phyloP scores from a whole-genome alignment of 805 yeast genomes.

The Ogataea dorogensis region DNA sequence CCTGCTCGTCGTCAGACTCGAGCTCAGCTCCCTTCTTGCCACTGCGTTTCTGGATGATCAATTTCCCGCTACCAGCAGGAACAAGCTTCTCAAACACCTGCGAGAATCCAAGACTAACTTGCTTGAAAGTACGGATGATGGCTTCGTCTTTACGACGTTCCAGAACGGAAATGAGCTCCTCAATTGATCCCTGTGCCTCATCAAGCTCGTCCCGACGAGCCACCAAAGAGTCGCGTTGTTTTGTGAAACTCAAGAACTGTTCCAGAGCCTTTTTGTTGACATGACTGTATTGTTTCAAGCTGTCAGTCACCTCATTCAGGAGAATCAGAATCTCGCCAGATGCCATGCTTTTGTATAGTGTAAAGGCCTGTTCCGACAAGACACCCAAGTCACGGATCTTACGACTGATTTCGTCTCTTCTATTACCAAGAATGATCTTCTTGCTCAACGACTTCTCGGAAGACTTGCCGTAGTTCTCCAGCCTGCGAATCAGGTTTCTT shows the following conservation, averaged over 20 bases:
- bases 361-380: conserved; percentile 80
- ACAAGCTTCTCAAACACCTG: conserved; percentile 78
- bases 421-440: conserved; percentile 53
- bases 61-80: conserved; percentile 75
- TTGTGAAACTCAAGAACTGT: conserved; percentile 70
- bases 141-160: conserved; percentile 82
- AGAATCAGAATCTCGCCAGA: conserved; percentile 54
- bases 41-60: conserved; percentile 57
- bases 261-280: conserved; percentile 89
- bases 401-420: conserved; percentile 70
- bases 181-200: conserved; percentile 68
- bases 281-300: conserved; percentile 63
- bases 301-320: conserved; percentile 54
- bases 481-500: conserved; percentile 45
- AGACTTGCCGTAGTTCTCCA: conserved; percentile 61
- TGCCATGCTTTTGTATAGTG: conserved; percentile 38
- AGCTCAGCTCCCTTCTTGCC: conserved; percentile 13
- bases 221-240: conserved; percentile 65
- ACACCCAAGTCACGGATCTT: conserved; percentile 85
- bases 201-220: conserved; percentile 68
- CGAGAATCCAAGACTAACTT: conserved; percentile 70
- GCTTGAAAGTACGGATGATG: conserved; percentile 70
- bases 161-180: conserved; percentile 63
- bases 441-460: conserved; percentile 65
- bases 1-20: conserved; percentile 21